phyloP scores from a whole-genome alignment of 306 rosid genomes.

The Adenanthera pavonina region DNA sequence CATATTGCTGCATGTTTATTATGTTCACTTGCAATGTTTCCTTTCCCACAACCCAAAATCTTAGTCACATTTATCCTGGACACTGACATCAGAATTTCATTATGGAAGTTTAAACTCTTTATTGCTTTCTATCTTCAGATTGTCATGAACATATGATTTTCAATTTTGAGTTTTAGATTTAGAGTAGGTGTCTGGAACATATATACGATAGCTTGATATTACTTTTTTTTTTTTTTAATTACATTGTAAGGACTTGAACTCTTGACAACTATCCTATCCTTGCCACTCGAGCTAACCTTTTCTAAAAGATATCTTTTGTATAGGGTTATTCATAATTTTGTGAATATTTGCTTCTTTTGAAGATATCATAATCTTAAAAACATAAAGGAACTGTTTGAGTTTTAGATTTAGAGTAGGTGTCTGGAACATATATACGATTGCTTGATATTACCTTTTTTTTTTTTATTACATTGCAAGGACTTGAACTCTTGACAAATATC shows the following conservation, averaged over 20 bases:
- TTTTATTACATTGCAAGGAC: too few relatives aligned
- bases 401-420: not conserved
- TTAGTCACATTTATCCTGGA: not conserved
- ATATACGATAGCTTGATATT: not conserved
- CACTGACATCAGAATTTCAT: not conserved
- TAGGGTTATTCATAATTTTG: conserved; percentile 18
- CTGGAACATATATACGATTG: not conserved
- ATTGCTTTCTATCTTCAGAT: not conserved
- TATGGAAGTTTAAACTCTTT: not conserved
- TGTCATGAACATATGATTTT: not conserved
- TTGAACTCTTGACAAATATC: too few relatives aligned
- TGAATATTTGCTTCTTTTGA: conserved; percentile 35
- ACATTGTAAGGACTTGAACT: too few relatives aligned
- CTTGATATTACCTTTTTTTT: not conserved
- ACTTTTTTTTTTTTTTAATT: not conserved
- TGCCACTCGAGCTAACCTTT: too few relatives aligned
- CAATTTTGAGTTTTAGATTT: not conserved
- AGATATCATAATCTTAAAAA: conserved; percentile 86
- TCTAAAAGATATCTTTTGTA: not conserved
- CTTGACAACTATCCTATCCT: too few relatives aligned
- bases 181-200: conserved; percentile 19
- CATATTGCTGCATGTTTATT: not conserved
- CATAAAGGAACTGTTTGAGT: conserved; percentile 59
- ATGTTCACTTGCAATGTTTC: not conserved
- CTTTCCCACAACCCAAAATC: not conserved